Evolutionary conservation across 2,329 filamentous ascomycete species (phyloP), one percentile per base, ranked within the genome.

Genomic region (Lecanicillium sp.): DNA sequence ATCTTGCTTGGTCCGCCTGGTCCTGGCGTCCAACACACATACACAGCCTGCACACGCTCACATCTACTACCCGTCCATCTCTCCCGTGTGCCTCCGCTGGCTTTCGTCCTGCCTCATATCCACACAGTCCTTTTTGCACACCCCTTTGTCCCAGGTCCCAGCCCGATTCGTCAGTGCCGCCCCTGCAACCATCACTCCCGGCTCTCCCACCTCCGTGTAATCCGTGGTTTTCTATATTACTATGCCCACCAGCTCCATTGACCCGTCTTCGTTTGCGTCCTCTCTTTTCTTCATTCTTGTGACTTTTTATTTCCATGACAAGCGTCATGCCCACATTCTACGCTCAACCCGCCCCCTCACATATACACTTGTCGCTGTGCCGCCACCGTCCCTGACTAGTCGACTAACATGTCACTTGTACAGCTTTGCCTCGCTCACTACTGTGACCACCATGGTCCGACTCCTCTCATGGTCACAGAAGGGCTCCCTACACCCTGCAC

Each of bases 401-500:
- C 46, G 50, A 57, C 66, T 68, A 61, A 68, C n/a, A n/a, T 63
- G 48, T 53, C 57, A 19, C 51, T 54, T 52, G 50, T 79, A 50
- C 75, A 85, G 81, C 68, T 85, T 61, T 84, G 80, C 62, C 73
- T 86, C 57, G 82, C 82, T 58, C 81, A 85, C 63, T 85, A 84
- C 61, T 86, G 82, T 72, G 82, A 86, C 63, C 72, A 79, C 53
- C 82, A 86, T 66, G 82, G 82, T 53, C 82, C 82, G 41, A 85
- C 81, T 39, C 81, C 81, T 42, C 65, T 86, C 50, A 83, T 86
- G 77, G 81, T 84, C 58, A 86, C 82, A 29, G 81, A 86, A 62
- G 81, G 80, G 41, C 66, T 83, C 12, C 78, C 79, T 2, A 76
- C 79, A 11, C 72, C 77, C 40, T 86, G 82, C 59, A 69, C 70